Evolutionary conservation across 2,329 filamentous ascomycete species (phyloP).

Genomic region (Piedraia hortae): DNA sequence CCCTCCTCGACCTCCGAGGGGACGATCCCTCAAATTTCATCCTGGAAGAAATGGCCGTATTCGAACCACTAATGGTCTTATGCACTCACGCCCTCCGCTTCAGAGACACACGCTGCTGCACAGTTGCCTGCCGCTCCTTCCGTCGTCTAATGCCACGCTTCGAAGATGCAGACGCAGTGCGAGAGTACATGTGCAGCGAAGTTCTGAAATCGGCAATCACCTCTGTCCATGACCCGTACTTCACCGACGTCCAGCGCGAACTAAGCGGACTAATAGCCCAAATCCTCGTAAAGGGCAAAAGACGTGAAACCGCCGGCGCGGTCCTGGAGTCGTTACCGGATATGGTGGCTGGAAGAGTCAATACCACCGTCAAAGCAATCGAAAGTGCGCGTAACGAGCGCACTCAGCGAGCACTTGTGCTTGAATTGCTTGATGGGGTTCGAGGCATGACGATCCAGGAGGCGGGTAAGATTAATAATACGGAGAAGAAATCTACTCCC

Average conservation of each 20-base stretch:
- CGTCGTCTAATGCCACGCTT: slow-evolving; percentile 67
- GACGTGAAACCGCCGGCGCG: slow-evolving; percentile 34
- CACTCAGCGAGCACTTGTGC: slow-evolving; percentile 50
- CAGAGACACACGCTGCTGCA: slow-evolving; percentile 68
- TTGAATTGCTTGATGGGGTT: slow-evolving; percentile 64
- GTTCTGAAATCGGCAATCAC: slow-evolving; percentile 75
- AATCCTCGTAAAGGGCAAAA: slow-evolving; percentile 53
- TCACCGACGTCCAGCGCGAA: slow-evolving; percentile 86
- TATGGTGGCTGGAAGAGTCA: slow-evolving; percentile 39
- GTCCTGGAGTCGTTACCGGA: slow-evolving; percentile 60
- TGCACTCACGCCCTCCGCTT: slow-evolving; percentile 74
- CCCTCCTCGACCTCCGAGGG: slow-evolving; percentile 28
- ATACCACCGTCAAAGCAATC: slow-evolving; percentile 19
- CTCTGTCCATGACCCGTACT: slow-evolving; percentile 82
- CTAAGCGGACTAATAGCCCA: slow-evolving; percentile 65
- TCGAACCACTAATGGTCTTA: slow-evolving; percentile 75
- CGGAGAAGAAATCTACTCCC: slow-evolving; percentile 12
- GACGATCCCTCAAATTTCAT: slow-evolving; percentile 38
- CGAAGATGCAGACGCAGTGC: slow-evolving; percentile 22
- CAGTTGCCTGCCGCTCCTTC: slow-evolving; percentile 63
- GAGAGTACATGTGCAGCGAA: slow-evolving; percentile 71
- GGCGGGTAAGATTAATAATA: slow-evolving; percentile 71
- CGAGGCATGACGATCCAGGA: slow-evolving; percentile 83
- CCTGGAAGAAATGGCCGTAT: slow-evolving; percentile 45
- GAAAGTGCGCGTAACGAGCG: slow-evolving; percentile 24